These are phyloP conservation scores for Xanthoparmelia taractica DNA, from an alignment of 495 filamentous ascomycete genomes.

Conservation along the genomic window DNA sequence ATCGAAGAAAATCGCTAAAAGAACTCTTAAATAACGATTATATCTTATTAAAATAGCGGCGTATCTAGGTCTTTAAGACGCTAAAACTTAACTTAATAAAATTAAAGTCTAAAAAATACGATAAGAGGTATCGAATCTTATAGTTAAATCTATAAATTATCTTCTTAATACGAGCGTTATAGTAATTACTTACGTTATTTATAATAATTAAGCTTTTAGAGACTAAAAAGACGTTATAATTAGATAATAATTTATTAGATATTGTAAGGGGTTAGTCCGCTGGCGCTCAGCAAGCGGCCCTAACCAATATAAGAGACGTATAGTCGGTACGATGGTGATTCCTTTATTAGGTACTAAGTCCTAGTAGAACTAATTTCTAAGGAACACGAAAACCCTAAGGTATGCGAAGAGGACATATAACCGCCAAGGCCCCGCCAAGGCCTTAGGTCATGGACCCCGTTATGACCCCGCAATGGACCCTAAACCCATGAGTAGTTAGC, in stretches of 20 bases:
- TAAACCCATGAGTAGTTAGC: too few relatives aligned
- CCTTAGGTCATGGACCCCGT: too few relatives aligned
- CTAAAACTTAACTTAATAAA: neutral
- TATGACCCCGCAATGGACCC: too few relatives aligned
- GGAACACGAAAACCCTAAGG: too few relatives aligned
- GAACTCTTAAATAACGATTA: neutral
- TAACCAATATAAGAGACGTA: too few relatives aligned
- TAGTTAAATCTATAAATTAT: neutral
- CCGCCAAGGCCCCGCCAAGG: too few relatives aligned
- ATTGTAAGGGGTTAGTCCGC: too few relatives aligned
- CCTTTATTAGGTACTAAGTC: too few relatives aligned
- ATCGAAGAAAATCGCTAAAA: neutral
- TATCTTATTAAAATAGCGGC: neutral
- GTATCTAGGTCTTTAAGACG: neutral
- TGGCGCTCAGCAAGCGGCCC: too few relatives aligned
- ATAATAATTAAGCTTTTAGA: neutral
- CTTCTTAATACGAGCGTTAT: neutral
- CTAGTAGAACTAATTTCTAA: too few relatives aligned
- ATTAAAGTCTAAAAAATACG: neutral
- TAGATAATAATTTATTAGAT: constrained; percentile 2
- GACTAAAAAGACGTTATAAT: neutral
- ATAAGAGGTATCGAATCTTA: neutral
- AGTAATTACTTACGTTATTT: neutral
- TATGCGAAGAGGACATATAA: too few relatives aligned
- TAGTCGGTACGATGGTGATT: too few relatives aligned